A percentile compares a stretch with the other conserved stretches of the same genome.
phyloP scores from a whole-genome alignment of 805 yeast species.

The Candida ortonii region DNA sequence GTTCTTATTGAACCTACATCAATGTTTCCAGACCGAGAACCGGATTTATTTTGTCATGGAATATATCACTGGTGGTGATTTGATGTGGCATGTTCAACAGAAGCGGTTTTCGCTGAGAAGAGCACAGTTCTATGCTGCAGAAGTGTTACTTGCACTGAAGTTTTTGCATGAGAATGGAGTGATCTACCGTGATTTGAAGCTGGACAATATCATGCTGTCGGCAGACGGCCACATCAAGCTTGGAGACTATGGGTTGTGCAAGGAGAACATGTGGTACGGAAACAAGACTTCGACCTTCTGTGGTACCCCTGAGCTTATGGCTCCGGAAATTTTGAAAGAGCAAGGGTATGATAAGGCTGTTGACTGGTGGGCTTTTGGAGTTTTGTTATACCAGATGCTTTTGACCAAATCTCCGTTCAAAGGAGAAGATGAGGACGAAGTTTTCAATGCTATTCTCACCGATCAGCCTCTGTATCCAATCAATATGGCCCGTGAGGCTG shows the following conservation, averaged over 20 bases:
- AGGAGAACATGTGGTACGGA: slow-evolving; percentile 66
- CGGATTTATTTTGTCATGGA: slow-evolving; percentile 98
- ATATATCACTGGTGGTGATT: slow-evolving; percentile 95
- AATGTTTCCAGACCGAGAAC: slow-evolving; percentile 97
- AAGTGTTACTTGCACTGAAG: slow-evolving; percentile 85
- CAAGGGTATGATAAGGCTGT: slow-evolving; percentile 91
- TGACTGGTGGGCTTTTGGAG: slow-evolving; percentile 99
- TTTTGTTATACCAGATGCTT: slow-evolving; percentile 91
- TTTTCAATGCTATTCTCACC: slow-evolving; percentile 90
- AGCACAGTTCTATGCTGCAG: slow-evolving; percentile 97
- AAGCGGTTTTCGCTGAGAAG: slow-evolving; percentile 82
- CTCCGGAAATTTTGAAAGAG: slow-evolving; percentile 94
- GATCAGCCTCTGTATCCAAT: slow-evolving; percentile 97
- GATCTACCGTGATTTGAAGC: slow-evolving; percentile 91
- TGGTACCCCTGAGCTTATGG: slow-evolving; percentile 99
- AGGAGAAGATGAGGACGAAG: slow-evolving; percentile 86
- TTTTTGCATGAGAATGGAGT: slow-evolving; percentile 95
- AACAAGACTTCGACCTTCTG: slow-evolving; percentile 91
- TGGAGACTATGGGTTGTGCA: slow-evolving; percentile 97
- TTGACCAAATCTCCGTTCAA: slow-evolving; percentile 95
- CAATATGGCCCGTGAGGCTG: slow-evolving; percentile 96
- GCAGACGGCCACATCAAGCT: slow-evolving; percentile 92
- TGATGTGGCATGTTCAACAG: slow-evolving; percentile 99
- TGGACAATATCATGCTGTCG: slow-evolving; percentile 89
- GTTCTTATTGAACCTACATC: slow-evolving; percentile 82